Conservation (phyloP, 2,329 filamentous ascomycete species). For the Leptosphaerulina australis region DNA sequence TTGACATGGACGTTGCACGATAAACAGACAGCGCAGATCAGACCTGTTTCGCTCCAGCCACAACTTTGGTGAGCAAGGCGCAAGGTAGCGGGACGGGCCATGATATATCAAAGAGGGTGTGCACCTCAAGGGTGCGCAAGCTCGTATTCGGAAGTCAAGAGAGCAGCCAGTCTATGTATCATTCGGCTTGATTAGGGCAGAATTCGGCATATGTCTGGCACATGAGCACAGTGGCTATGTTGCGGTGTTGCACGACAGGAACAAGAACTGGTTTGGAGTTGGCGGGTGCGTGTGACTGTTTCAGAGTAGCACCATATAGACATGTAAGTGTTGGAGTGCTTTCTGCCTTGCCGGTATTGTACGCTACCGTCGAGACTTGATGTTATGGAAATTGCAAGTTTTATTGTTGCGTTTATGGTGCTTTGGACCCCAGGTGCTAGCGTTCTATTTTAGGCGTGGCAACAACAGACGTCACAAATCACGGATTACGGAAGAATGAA, state of each 20-base stretch:
- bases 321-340: not conserved
- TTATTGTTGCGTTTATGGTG: not conserved
- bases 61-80: conserved; percentile 1
- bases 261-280: conserved; percentile 17
- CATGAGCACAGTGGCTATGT: conserved; percentile 21
- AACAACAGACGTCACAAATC: conserved; percentile 21
- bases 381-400: not conserved
- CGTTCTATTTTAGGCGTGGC: conserved; percentile 13
- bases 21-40: not conserved
- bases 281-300: conserved; percentile 25
- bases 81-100: conserved; percentile 11
- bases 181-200: not conserved
- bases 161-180: conserved; percentile 17
- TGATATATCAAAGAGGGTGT: conserved; percentile 1
- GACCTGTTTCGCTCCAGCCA: not conserved
- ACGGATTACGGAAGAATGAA: not conserved
- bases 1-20: conserved; percentile 1
- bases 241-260: conserved; percentile 15
- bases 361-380: not conserved
- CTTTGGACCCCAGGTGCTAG: not conserved
- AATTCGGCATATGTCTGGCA: conserved; percentile 16
- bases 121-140: not conserved
- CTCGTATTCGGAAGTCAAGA: not conserved
- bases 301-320: conserved; percentile 15
- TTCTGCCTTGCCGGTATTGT: not conserved